Percentiles rank a stretch among this genome's conserved stretches.
Conservation (phyloP, 345 rosid genomes). For the Gynandropsis gynandra region DNA sequence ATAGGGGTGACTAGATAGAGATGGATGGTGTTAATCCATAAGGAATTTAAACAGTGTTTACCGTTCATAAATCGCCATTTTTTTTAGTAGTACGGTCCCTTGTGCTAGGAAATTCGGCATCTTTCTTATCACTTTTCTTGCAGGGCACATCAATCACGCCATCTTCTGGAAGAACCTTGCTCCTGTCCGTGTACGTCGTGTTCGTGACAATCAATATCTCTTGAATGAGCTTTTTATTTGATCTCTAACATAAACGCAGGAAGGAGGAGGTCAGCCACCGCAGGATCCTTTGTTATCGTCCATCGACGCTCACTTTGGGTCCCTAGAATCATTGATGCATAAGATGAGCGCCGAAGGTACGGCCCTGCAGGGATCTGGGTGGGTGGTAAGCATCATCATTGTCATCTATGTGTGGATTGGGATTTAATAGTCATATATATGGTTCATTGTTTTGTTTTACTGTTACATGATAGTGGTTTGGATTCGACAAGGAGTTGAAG, state of each 20-base stretch:
- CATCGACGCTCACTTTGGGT: conserved; percentile 70
- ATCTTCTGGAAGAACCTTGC: conserved; percentile 86
- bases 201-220: neutral
- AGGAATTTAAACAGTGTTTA: no score
- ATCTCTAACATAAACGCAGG: conserved; percentile 31
- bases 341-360: conserved; percentile 82
- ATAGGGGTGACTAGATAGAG: no score
- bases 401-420: no score
- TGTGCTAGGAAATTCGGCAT: no score
- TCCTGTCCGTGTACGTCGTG: conserved; percentile 46
- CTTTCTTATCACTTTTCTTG: conserved; percentile 6
- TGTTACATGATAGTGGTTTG: conserved; percentile 58
- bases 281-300: conserved; percentile 65
- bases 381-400: conserved; percentile 66
- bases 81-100: no score
- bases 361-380: conserved; percentile 93
- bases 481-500: conserved; percentile 68
- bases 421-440: no score
- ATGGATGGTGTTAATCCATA: no score
- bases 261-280: conserved; percentile 94
- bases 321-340: conserved; percentile 53
- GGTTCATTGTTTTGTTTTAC: conserved; percentile 5
- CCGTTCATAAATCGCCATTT: no score
- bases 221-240: neutral
- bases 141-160: conserved; percentile 92